phyloP scores from a whole-genome alignment of 345 rosid species.

The Bruguiera gymnorhiza region DNA sequence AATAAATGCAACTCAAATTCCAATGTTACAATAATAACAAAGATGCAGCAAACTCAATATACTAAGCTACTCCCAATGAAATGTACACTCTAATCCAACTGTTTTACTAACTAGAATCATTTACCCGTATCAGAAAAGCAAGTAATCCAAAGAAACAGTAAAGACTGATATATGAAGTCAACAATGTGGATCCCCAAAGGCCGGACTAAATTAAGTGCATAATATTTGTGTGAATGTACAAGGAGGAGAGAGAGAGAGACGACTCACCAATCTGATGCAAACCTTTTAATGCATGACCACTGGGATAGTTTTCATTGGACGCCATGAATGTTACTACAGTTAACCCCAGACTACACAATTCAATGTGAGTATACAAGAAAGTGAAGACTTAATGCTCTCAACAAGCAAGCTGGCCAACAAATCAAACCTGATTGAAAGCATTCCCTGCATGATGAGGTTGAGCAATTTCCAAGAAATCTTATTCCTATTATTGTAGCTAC shows the following conservation, averaged over 20 bases:
- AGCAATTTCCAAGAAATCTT: constrained; percentile 73
- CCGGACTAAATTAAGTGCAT: no score
- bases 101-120: no score
- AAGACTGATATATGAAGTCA: no score
- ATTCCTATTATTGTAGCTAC: constrained; percentile 85
- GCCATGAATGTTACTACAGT: constrained; percentile 72
- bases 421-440: constrained; percentile 64
- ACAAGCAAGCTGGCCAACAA: constrained; percentile 9
- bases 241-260: constrained; percentile 14
- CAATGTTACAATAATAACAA: no score
- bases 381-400: not conserved
- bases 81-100: no score
- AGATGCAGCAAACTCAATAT: no score
- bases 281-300: constrained; percentile 76
- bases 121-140: no score
- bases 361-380: constrained; percentile 24
- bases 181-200: no score
- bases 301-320: constrained; percentile 83
- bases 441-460: constrained; percentile 56
- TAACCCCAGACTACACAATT: constrained; percentile 81
- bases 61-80: no score
- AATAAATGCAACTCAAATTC: constrained; percentile 2
- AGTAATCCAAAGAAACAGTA: no score
- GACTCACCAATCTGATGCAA: constrained; percentile 74
- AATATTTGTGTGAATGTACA: not conserved